phyloP scores from a whole-genome alignment of 352 stramenopile genomes.

The Ophiocytium majus region DNA sequence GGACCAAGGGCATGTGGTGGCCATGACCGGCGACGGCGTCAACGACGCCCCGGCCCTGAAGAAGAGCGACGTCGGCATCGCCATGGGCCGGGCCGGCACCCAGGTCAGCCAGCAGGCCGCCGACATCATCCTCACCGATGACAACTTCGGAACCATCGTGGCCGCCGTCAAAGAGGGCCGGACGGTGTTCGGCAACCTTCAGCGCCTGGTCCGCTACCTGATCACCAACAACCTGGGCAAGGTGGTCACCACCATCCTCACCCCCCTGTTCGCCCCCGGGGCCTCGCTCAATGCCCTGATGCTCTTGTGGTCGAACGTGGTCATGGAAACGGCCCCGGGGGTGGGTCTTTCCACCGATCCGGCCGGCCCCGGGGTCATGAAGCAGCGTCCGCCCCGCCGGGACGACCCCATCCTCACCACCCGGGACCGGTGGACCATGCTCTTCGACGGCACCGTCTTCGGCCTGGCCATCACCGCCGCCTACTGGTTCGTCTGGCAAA shows the following conservation, averaged over 20 bases:
- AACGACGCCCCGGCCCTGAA: slow-evolving; percentile 89
- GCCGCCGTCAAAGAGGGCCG: slow-evolving; percentile 83
- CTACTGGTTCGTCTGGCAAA: too few relatives aligned
- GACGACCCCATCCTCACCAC: too few relatives aligned
- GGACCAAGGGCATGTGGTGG: slow-evolving; percentile 46
- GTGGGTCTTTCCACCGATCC: slow-evolving; percentile 87
- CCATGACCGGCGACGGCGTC: slow-evolving; percentile 87
- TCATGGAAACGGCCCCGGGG: slow-evolving; percentile 91
- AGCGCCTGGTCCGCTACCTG: slow-evolving; percentile 93
- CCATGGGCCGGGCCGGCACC: slow-evolving; percentile 92
- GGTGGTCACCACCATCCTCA: slow-evolving; percentile 78
- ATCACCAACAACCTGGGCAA: slow-evolving; percentile 86
- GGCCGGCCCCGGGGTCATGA: slow-evolving; percentile 76
- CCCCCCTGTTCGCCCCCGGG: slow-evolving; percentile 75
- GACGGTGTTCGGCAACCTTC: slow-evolving; percentile 89
- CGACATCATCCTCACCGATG: slow-evolving; percentile 90
- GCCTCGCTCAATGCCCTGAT: slow-evolving; percentile 82
- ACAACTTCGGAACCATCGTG: slow-evolving; percentile 95
- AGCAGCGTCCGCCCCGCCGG: slow-evolving; percentile 57
- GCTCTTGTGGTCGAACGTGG: slow-evolving; percentile 93
- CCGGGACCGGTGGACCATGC: too few relatives aligned
- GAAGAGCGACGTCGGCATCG: slow-evolving; percentile 85
- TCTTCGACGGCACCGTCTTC: too few relatives aligned
- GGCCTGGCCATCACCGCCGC: too few relatives aligned
- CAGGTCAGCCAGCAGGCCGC: slow-evolving; percentile 93